Evolutionary conservation across 2,329 filamentous ascomycete species (phyloP).

Genomic region (Ophiostoma angusticollis): DNA sequence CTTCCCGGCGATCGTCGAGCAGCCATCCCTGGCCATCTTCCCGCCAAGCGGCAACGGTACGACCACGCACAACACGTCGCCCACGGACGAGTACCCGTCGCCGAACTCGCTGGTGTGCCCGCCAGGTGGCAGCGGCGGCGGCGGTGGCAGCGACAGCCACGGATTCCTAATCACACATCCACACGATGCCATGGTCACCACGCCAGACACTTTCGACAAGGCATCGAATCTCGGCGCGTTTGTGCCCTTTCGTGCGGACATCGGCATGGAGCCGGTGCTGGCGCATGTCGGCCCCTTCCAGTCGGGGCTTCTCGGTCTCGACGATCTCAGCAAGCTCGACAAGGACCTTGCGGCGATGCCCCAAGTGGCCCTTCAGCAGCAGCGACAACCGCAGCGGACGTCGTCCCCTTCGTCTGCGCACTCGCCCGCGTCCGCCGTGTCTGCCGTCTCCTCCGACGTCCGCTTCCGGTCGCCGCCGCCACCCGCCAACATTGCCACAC

Average conservation of each 20-base stretch:
- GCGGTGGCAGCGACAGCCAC: slow-evolving; percentile 1
- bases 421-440: slow-evolving; percentile 17
- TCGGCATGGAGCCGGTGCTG: slow-evolving; percentile 10
- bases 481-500: slow-evolving; percentile 39
- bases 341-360: slow-evolving; percentile 4
- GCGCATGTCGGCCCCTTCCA: slow-evolving; percentile 11
- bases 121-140: not conserved
- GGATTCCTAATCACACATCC: slow-evolving; percentile 7
- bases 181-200: too few relatives aligned
- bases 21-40: slow-evolving; percentile 2
- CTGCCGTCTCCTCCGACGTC: slow-evolving; percentile 17
- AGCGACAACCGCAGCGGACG: slow-evolving; percentile 13
- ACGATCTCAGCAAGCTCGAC: slow-evolving; percentile 4
- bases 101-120: slow-evolving; percentile 14
- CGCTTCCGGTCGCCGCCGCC: slow-evolving; percentile 36
- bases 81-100: slow-evolving; percentile 15
- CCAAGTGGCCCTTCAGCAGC: slow-evolving; percentile 4
- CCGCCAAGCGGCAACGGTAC: not conserved
- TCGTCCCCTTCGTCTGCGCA: slow-evolving; percentile 22
- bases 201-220: too few relatives aligned
- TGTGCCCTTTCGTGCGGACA: slow-evolving; percentile 6
- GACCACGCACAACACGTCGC: slow-evolving; percentile 2
- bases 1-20: slow-evolving; percentile 20
- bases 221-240: slow-evolving; percentile 4
- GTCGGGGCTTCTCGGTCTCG: slow-evolving; percentile 10